Evolutionary conservation across 2,329 filamentous ascomycete species (phyloP), one percentile per base, ranked within the genome.

Genomic region (Colletotrichum echinochloae): DNA sequence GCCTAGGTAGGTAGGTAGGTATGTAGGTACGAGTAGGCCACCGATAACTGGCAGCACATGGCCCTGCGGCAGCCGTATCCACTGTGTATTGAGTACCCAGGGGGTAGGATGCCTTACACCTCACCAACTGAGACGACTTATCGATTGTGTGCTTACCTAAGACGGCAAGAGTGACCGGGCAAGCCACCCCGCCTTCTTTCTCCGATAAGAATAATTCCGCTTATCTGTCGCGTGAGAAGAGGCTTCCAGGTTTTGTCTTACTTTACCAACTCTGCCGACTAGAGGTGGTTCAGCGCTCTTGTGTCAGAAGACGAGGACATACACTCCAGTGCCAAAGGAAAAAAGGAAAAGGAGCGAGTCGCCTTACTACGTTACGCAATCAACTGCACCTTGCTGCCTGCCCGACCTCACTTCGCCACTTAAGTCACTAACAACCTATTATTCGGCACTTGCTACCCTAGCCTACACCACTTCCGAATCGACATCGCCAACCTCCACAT

Each of bases 311-410:
- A 28, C 56, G 44, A 46, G 39, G 12, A 33, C 28, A 23, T n/a
- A 48, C 56, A 16, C 6, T 23, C 6, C 20, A 16, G 12, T 7
- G 18, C 18, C 9, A 28, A 59, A 44, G 28, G 12, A 8, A 46
- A 28, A 59, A n/a, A 11, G 26, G 39, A 16, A 18, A 48, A 35
- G n/a, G 14, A 18, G 3, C 6, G n/a, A n/a, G 57, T 46, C n/a
- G 41, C n/a, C 26, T 68, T 49, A 55, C 65, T 56, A 62, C 60
- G 44, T 39, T 33, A 61, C 65, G 65, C 65, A 52, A 57, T 28
- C 48, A 26, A 54, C 48, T 20, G 16, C 26, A 18, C 30, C 26
- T 41, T 41, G 35, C 60, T 49, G n/a, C 5, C 12, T 23, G 20
- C 35, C 26, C 20, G 20, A 41, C 60, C 23, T 62, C 26, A 44